Evolutionary conservation across 257 asterid species (phyloP), one percentile per base, ranked within the genome.

Genomic region (Salvia splendens): DNA sequence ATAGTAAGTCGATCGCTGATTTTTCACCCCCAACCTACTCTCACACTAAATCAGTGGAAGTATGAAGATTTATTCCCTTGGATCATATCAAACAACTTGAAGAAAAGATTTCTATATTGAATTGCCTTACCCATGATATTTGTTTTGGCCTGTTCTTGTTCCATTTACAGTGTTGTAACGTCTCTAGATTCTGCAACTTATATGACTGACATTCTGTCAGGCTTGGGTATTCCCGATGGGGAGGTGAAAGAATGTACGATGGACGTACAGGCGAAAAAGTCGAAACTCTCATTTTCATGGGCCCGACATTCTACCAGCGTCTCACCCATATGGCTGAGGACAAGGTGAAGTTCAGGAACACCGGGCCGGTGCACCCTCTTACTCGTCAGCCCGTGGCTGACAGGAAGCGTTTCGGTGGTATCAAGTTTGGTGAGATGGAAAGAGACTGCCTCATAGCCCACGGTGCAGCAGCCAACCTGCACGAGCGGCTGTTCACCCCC

Each of bases 331-430:
- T 91, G 97, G 95, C 99, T 0, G 99, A 94, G 64, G 97, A 94
- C 87, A 94, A 92, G 70, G 96, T 93, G 8, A 93, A 93, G 51
- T 90, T 78, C 71, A 75, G 97, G 36, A 93, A 91, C 52, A 90
- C 95, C 0, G 99, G 99, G 8, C 96, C 96, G 0, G 97, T 93
- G 47, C 97, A 94, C 75, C 99, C 99, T 0, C 92, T 91, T 0
- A 94, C 99, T 7, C 96, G 96, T 3, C 99, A 94, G 82, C 99
- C 97, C 3, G 97, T 94, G 60, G 95, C 89, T 0, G 97, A 94
- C 82, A 76, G 97, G 73, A 94, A 91, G 75, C 91, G 97, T 0
- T 88, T 94, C 24, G 99, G 97, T 5, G 99, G 97, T 1, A 80
- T 94, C 30, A 94, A 94, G 42, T 91, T 93, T 16, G 96, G 99